Evolutionary conservation across 768 basidiomycete genomes (phyloP), one percentile per base, ranked within the genome.

Genomic region (Rhizopogon salebrosus): DNA sequence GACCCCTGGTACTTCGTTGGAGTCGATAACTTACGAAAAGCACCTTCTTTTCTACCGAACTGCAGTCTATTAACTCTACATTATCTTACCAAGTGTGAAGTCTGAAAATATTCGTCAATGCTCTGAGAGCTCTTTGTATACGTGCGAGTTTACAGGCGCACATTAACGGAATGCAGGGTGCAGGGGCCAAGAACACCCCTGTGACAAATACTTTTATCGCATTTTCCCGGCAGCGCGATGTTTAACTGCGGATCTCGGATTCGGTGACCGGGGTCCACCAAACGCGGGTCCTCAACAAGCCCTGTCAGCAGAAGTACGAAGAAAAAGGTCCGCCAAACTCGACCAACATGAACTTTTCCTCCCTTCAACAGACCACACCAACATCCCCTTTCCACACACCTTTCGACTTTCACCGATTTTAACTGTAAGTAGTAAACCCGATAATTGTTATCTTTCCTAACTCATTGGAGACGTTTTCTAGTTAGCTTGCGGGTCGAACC

Each of bases 241-340:
- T n/a, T 10, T 14, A 41, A 36, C 48, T 23, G 20, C 26, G 13
- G 39, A 29, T 54, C 35, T 45, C 24, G 41, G 31, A 34, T 13
- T 14, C 16, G 40, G 51, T 54, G 42, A 61, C 59, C 24, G 68
- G 68, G 67, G 67, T 70, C 66, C 54, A 27, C 10, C 26, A 29
- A 6, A 49, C 52, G 55, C 45, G 50, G 57, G 64, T 57, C 58
- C 61, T 61, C 52, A 53, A 57, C 41, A 58, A 55, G 39, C 54
- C 29, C 45, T 48, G 60, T 60, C 63, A 60, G 63, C 59, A 54
- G 53, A 63, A 54, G 64, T 51, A 57, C 39, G 53, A 50, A 59
- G 51, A 59, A 57, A 80, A 82, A 82, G 80, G 77, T 74, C 79
- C 78, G 80, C 70, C 58, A 70, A 72, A 72, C 68, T 69, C 72